Evolutionary conservation across 1,139 yeast species (phyloP), one percentile per base, ranked within the genome.

Genomic region (Protomyces arabidopsidicola): DNA sequence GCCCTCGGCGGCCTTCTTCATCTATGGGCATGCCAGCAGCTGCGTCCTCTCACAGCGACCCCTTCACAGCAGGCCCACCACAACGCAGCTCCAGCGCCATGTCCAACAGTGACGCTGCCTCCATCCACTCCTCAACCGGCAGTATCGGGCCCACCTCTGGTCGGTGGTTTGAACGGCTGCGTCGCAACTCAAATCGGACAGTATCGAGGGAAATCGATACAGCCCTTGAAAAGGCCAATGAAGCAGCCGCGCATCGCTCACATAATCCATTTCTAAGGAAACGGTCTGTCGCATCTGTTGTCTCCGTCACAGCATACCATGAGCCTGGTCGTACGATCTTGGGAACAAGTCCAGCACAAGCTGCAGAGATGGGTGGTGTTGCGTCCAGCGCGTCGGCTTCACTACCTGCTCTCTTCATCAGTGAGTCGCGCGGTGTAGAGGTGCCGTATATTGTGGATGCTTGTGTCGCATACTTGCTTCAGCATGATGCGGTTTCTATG

Each of bases 401-500:
- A 20, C 22, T 58, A 34, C 53, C 56, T 18, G 16, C 38, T 2
- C 42, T 39, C 3, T n/a, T 52, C 2, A 16, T 52, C 4, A 16
- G 22, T 10, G 42, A 55, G n/a, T 20, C 53, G 12, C 42, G 36
- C 22, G 22, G 24, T 10, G 16, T 58, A 6, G 62, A 58, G 31
- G 35, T 58, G 1, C 55, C 56, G 12, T 58, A 51, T 34, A 39
- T 58, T 10, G 56, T 58, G n/a, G 62, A 58, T 34, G 52, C 56
- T 3, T 58, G 62, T 20, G 24, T 58, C 10, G 16, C 45, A 9
- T 58, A 55, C 56, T 45, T 58, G 34, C 9, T 58, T 14, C 39
- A 52, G 45, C 42, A 58, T 16, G 51, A 52, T 34, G 62, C 62
- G 2, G 3, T 51, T 18, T n/a, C 34, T 20, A 57, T 52, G 18